Evolutionary conservation across 2,329 filamentous ascomycete species (phyloP).

Genomic region (Penicillium psychrosexuale): DNA sequence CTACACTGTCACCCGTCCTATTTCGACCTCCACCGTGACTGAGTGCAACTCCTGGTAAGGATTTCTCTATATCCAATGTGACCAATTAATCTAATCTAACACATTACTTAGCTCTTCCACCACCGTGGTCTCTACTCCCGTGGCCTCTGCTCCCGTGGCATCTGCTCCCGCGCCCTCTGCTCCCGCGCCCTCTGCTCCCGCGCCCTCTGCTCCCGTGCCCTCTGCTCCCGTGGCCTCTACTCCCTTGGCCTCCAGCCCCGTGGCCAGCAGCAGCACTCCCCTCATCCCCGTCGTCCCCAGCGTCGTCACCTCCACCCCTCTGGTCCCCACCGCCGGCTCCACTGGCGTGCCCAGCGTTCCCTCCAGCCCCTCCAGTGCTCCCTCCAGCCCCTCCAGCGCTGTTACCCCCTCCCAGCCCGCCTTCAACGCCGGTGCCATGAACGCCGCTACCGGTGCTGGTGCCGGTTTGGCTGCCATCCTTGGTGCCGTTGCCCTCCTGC

Average conservation of each 20-base stretch:
- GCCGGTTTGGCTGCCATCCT: conserved; percentile 53
- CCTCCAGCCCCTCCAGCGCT: conserved; percentile 12
- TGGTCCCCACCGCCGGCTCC: conserved; percentile 16
- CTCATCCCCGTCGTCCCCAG: conserved; percentile 13
- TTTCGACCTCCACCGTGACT: conserved; percentile 53
- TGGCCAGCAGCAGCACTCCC: conserved; percentile 19
- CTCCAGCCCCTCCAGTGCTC: conserved; percentile 5
- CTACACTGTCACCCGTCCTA: conserved; percentile 60
- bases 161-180: too few species aligned
- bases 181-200: conserved; percentile 13
- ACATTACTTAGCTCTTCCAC: conserved; percentile 19
- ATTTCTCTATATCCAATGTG: neutral
- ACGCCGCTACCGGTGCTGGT: conserved; percentile 47
- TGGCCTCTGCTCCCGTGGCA: neutral
- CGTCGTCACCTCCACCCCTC: conserved; percentile 21
- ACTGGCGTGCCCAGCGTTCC: conserved; percentile 19
- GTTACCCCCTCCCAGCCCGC: conserved; percentile 20
- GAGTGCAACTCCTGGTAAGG: conserved; percentile 43
- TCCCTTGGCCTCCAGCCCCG: conserved; percentile 17
- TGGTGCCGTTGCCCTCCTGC: conserved; percentile 49
- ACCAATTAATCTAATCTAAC: conserved; percentile 6
- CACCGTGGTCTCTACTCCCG: conserved; percentile 17
- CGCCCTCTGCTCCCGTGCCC: too few species aligned
- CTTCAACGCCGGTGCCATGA: conserved; percentile 53
- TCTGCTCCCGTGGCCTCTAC: conserved; percentile 9